Base-by-base conservation (phyloP, 129 eudicot genomes). In the Glebionis coronaria region DNA sequence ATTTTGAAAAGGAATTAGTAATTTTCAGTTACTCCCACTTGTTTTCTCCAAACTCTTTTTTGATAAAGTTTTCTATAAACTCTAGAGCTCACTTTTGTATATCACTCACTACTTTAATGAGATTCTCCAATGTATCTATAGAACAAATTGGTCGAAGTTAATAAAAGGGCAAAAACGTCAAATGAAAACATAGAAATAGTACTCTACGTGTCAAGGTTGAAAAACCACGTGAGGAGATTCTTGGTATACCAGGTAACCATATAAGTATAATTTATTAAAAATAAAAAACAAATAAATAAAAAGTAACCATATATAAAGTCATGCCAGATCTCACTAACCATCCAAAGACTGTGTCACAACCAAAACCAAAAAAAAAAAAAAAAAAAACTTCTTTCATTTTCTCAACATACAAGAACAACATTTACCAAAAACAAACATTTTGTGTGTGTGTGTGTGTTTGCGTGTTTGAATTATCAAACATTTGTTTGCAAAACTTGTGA, bases 321-420 rank as follows among this genome's bases (percentile, higher is more conserved):
- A n/a, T n/a, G 67, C 78, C 82, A 78, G 82, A 78, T 78, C 82
- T 72, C 70, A 72, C 74, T 66, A 78, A 66, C 78, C 82, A 78
- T 69, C 53, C 5, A 76, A 68, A 76, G 74, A 76, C 64, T 60
- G 74, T 76, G 80, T 60, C 64, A 40, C 65, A 18, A 4, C 73
- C 27, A 60, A 23, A 62, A n/a, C n/a, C n/a, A n/a, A n/a, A n/a
- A n/a, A n/a, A n/a, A n/a, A n/a, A n/a, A n/a, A n/a, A n/a, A n/a
- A n/a, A n/a, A n/a, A n/a, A n/a, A n/a, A n/a, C n/a, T n/a, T 58
- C 55, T 14, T 14, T 20, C 29, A 31, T 45, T 42, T 61, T 38
- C 9, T 31, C 1, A 31, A 31, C 40, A 29, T 29, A 31, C 40
- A 31, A 31, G 40, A 31, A 31, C 42, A 20, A 8, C 56, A 35